These are phyloP conservation scores for Sporothrix variecibatus DNA, from an alignment of 2,329 filamentous ascomycete species.

Conservation along the genomic window DNA sequence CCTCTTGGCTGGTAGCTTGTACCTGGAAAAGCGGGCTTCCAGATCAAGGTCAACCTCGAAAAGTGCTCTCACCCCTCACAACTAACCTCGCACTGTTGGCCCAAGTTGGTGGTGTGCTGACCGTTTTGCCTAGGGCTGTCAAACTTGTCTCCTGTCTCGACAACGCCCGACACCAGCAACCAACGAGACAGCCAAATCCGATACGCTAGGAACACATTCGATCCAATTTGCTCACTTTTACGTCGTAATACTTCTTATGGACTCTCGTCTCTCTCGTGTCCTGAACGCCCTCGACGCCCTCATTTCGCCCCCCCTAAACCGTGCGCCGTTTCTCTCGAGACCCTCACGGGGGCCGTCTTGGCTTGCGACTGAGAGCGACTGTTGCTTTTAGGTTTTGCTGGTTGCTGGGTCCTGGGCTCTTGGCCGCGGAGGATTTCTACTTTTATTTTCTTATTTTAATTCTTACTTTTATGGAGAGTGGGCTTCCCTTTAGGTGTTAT, in stretches of 20 bases:
- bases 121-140: background rate
- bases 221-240: background rate
- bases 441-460: conserved; percentile 10
- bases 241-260: too few relatives aligned
- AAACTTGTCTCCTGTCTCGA: background rate
- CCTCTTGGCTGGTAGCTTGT: background rate
- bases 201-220: background rate
- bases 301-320: conserved; percentile 18
- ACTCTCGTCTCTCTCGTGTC: background rate
- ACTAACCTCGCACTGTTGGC: background rate
- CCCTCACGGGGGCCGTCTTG: background rate
- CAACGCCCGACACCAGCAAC: conserved; percentile 7
- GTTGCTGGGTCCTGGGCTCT: background rate
- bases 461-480: background rate
- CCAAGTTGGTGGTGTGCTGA: background rate
- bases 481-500: background rate
- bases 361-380: background rate
- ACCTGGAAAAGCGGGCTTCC: conserved; percentile 1
- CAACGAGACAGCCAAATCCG: background rate
- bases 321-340: background rate
- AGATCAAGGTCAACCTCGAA: background rate
- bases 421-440: background rate
- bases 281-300: background rate
- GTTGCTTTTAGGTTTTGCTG: background rate
- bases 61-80: background rate